Conservation (phyloP, 768 basidiomycete species). For the Scleroderma bovista region DNA sequence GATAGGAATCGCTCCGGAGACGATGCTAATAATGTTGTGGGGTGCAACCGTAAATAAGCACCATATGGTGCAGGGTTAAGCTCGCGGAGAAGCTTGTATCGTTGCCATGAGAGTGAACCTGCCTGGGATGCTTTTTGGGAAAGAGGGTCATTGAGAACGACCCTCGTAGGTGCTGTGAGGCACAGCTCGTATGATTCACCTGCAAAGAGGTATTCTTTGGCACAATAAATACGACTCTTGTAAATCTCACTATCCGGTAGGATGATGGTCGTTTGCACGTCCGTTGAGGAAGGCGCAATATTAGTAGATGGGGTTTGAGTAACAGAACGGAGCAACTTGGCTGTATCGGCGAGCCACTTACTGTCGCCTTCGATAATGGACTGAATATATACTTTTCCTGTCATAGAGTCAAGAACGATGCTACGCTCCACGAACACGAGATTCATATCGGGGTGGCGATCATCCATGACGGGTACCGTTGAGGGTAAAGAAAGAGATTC, state of each 20-base stretch:
- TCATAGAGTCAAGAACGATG: slow-evolving; percentile 56
- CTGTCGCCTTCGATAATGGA: slow-evolving; percentile 55
- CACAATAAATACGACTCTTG: slow-evolving; percentile 58
- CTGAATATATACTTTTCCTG: slow-evolving; percentile 53
- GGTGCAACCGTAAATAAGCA: slow-evolving; percentile 71
- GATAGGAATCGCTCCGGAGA: slow-evolving; percentile 92
- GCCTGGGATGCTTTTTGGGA: slow-evolving; percentile 8
- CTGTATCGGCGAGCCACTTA: slow-evolving; percentile 52
- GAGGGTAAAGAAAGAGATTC: slow-evolving; percentile 45
- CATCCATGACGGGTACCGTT: slow-evolving; percentile 20
- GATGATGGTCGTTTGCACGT: slow-evolving; percentile 30
- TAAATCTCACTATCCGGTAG: slow-evolving; percentile 59
- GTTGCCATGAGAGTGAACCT: slow-evolving; percentile 53
- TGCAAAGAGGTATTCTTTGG: slow-evolving; percentile 68
- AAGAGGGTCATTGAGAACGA: slow-evolving; percentile 40
- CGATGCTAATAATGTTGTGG: slow-evolving; percentile 74
- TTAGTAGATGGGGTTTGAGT: slow-evolving; percentile 10
- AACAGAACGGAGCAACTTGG: slow-evolving; percentile 11
- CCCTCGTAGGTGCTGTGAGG: slow-evolving; percentile 67
- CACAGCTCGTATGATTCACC: slow-evolving; percentile 95
- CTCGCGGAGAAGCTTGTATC: slow-evolving; percentile 64
- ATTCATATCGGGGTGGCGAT: slow-evolving; percentile 64
- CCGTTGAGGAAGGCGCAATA: slow-evolving; percentile 19
- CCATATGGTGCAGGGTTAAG: slow-evolving; percentile 89
- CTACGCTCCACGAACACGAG: slow-evolving; percentile 76